Evolutionary conservation across 805 yeast genomes (phyloP), one percentile per base, ranked within the genome.

Genomic region (Metschnikowia henanensis): DNA sequence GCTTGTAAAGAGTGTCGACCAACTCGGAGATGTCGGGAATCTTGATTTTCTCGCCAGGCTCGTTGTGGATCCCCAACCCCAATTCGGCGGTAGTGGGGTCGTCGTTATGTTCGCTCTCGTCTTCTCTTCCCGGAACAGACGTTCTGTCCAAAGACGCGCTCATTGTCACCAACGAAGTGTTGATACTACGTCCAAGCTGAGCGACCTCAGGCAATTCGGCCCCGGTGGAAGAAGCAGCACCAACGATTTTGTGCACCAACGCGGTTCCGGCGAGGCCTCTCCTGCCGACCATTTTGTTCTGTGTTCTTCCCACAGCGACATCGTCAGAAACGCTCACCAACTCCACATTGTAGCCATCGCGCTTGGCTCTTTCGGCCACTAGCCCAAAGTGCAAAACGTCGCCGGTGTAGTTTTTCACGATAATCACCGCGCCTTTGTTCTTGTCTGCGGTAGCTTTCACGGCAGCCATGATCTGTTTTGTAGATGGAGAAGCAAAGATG

Each of bases 51-150:
- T 82, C 82, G 49, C 97, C 97, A 0, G 96, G 94, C 62, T 91
- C 98, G 58, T 91, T 91, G 65, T 91, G 98, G 48, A 91, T 91
- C 35, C 98, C 98, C 82, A 91, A 84, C 21, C 98, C 98, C 46
- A 91, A 75, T 63, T 91, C 98, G 60, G 86, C 84, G 63, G 87
- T 88, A 45, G 81, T 70, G 15, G 49, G 46, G 4, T 64, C 74
- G 21, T 66, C 75, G 49, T 88, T 75, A 43, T 65, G 62, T 35
- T 74, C 80, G 34, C 68, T 48, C 33, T 66, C 73, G 25, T 57
- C 77, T 16, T 39, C 60, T 55, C 87, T 79, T 5, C 95, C 95
- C 4, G 98, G 97, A 18, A 91, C 95, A 33, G 87, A 80, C 41
- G 94, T 88, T 58, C 94, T 91, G 55, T 87, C 96, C 52, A 91